phyloP scores from a whole-genome alignment of 2,329 filamentous ascomycete species.

The Geoglossum cookeanum region DNA sequence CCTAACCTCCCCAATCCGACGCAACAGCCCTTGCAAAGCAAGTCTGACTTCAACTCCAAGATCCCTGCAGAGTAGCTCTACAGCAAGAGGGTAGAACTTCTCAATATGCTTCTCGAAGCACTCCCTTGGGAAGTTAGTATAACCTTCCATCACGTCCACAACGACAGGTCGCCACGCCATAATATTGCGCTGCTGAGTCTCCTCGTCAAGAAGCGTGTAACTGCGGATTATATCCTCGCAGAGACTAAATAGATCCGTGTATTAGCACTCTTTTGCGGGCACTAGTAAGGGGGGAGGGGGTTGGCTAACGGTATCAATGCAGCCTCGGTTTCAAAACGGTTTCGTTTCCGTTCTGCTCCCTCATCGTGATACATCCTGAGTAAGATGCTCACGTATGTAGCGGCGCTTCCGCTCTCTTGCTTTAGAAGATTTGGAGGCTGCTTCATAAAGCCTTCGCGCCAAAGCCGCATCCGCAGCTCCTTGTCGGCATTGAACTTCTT shows the following conservation, averaged over 20 bases:
- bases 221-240: slow-evolving; percentile 85
- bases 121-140: slow-evolving; percentile 59
- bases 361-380: slow-evolving; percentile 95
- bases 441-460: slow-evolving; percentile 98
- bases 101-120: slow-evolving; percentile 65
- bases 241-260: slow-evolving; percentile 26
- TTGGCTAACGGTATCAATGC: slow-evolving; percentile 70
- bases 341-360: slow-evolving; percentile 60
- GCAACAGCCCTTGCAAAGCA: slow-evolving; percentile 58
- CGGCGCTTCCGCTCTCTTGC: slow-evolving; percentile 82
- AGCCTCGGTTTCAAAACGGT: slow-evolving; percentile 65
- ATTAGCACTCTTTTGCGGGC: not conserved
- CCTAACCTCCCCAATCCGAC: slow-evolving; percentile 62
- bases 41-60: slow-evolving; percentile 60
- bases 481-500: slow-evolving; percentile 97
- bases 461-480: slow-evolving; percentile 80
- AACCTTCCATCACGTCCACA: slow-evolving; percentile 89
- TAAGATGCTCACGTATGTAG: slow-evolving; percentile 87
- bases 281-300: slow-evolving; percentile 9
- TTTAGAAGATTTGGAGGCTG: slow-evolving; percentile 95
- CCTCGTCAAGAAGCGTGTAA: slow-evolving; percentile 76
- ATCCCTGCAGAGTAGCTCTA: slow-evolving; percentile 69
- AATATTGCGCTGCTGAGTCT: slow-evolving; percentile 92
- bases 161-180: slow-evolving; percentile 94
- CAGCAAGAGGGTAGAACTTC: slow-evolving; percentile 68